These are phyloP conservation scores for Oxyria digyna DNA, from an alignment of 148 eudicot species.

Conservation along the genomic window DNA sequence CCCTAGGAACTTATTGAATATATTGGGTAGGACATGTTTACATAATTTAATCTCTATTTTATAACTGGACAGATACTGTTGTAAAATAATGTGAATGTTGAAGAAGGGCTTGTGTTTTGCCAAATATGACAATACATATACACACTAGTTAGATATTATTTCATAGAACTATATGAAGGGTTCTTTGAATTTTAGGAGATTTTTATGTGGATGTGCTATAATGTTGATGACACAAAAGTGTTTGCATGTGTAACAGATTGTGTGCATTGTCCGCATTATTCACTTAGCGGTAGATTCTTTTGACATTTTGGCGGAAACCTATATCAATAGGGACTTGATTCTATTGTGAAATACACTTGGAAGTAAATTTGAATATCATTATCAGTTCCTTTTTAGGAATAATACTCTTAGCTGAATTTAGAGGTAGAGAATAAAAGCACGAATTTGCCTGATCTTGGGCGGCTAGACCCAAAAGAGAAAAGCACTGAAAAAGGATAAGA, in stretches of 20 bases:
- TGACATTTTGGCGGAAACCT: no score
- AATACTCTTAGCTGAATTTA: neutral
- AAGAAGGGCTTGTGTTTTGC: conserved; percentile 2
- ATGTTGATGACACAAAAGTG: no score
- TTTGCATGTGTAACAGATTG: no score
- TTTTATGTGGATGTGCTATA: no score
- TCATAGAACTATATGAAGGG: no score
- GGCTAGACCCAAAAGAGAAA: neutral
- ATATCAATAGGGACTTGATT: no score
- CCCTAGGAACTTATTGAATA: neutral
- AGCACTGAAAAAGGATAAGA: neutral
- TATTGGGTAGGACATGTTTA: neutral
- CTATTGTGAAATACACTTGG: neutral
- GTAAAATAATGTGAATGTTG: conserved; percentile 1
- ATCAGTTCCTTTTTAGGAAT: no score
- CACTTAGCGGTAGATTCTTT: no score
- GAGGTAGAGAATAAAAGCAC: neutral
- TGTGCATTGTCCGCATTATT: no score
- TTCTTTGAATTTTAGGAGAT: no score
- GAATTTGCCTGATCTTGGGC: neutral
- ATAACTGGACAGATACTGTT: neutral
- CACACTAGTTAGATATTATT: neutral
- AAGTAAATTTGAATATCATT: neutral
- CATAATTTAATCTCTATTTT: neutral
- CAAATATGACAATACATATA: neutral